Evolutionary conservation across 345 rosid species (phyloP).

Genomic region (Ailanthus altissimus): DNA sequence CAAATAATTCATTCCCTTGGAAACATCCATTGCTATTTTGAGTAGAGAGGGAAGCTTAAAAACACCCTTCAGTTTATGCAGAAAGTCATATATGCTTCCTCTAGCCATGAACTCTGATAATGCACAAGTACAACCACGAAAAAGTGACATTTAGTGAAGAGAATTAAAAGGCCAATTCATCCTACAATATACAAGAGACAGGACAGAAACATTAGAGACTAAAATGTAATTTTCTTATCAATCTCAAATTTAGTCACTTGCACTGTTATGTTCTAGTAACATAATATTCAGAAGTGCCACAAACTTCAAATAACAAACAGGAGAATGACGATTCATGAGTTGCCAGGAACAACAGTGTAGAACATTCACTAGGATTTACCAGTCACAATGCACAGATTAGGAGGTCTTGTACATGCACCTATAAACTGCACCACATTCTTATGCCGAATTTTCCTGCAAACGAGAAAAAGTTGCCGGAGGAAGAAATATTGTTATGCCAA

Average conservation of each 20-base stretch:
- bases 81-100: conserved; percentile 87
- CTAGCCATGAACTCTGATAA: conserved; percentile 87
- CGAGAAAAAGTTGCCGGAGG: conserved; percentile 3
- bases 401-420: conserved; percentile 89
- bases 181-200: conserved; percentile 20
- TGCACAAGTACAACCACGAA: conserved; percentile 26
- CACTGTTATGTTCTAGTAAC: conserved; percentile 25
- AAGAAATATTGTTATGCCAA: conserved; percentile 11
- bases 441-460: conserved; percentile 85
- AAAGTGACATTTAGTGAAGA: conserved; percentile 23
- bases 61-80: conserved; percentile 80
- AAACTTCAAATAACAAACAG: not conserved
- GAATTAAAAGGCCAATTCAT: conserved; percentile 18
- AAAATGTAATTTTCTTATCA: conserved; percentile 19
- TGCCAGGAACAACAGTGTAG: not conserved
- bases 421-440: conserved; percentile 93
- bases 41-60: conserved; percentile 79
- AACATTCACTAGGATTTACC: conserved; percentile 43
- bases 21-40: conserved; percentile 79
- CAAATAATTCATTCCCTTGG: conserved; percentile 96
- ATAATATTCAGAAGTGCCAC: conserved; percentile 14
- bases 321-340: not conserved
- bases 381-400: conserved; percentile 89
- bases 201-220: conserved; percentile 19
- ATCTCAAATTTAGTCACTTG: conserved; percentile 19